phyloP scores from a whole-genome alignment of 768 basidiomycete genomes.

The Suillus weaverae region DNA sequence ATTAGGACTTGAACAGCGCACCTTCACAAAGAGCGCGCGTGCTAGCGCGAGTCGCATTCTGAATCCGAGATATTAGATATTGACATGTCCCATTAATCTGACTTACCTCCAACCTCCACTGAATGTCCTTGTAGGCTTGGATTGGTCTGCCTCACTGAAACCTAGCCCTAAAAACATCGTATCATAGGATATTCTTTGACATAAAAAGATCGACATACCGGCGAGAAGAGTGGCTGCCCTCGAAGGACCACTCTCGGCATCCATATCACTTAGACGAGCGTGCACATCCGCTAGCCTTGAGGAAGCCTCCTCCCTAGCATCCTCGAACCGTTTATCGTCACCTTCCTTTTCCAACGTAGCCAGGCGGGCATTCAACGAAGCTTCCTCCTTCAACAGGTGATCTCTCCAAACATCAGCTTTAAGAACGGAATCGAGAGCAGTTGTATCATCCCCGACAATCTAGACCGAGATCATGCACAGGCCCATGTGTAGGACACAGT shows the following conservation, averaged over 20 bases:
- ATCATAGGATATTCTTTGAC: constrained; percentile 2
- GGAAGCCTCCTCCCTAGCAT: constrained; percentile 82
- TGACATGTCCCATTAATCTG: background rate
- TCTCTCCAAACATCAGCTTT: constrained; percentile 99
- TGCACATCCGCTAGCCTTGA: constrained; percentile 87
- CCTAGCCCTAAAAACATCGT: constrained; percentile 64
- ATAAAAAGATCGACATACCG: constrained; percentile 42
- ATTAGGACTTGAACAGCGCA: constrained; percentile 19
- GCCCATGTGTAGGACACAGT: background rate
- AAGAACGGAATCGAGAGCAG: constrained; percentile 91
- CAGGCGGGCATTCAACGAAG: constrained; percentile 68
- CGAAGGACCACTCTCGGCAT: constrained; percentile 96
- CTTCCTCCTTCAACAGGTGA: constrained; percentile 85
- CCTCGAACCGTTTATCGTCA: constrained; percentile 79
- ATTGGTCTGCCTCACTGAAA: constrained; percentile 87
- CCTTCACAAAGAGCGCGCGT: constrained; percentile 95
- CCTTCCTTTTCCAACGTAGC: constrained; percentile 69
- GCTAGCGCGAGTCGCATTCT: constrained; percentile 97
- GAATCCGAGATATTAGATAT: background rate
- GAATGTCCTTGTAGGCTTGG: constrained; percentile 79
- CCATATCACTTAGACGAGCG: constrained; percentile 91
- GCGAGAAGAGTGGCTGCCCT: constrained; percentile 87
- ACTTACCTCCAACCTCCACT: constrained; percentile 92
- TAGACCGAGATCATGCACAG: constrained; percentile 28
- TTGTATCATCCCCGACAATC: constrained; percentile 93